Conservation (phyloP, 805 yeast genomes). For the Zygosaccharomyces bisporus region DNA sequence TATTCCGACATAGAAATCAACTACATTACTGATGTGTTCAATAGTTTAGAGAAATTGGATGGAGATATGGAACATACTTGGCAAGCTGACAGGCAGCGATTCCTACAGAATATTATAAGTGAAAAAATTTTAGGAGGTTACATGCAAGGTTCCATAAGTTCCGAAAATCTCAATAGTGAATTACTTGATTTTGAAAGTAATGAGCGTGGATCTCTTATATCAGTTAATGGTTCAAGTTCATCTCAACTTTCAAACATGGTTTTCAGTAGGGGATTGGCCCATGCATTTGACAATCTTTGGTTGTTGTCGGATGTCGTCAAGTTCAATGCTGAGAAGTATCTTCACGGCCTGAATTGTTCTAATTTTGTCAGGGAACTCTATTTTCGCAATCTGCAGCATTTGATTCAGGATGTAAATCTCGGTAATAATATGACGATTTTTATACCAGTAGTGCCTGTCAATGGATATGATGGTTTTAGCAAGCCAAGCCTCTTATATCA, state of each 20-base stretch:
- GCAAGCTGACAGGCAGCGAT: slow-evolving; percentile 19
- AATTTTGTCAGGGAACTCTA: slow-evolving; percentile 66
- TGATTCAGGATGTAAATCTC: slow-evolving; percentile 51
- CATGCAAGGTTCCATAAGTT: slow-evolving; percentile 12
- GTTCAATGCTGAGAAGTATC: slow-evolving; percentile 54
- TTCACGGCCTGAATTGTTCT: slow-evolving; percentile 56
- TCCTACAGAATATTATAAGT: slow-evolving; percentile 36
- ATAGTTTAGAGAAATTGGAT: slow-evolving; percentile 12
- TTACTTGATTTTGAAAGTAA: slow-evolving; percentile 21
- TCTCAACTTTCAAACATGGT: slow-evolving; percentile 42
- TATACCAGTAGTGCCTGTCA: slow-evolving; percentile 42
- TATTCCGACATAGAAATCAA: slow-evolving; percentile 44
- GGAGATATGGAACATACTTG: slow-evolving; percentile 17
- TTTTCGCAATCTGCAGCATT: slow-evolving; percentile 50
- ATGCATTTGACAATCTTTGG: slow-evolving; percentile 41
- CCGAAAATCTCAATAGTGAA: slow-evolving; percentile 30
- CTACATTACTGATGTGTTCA: slow-evolving; percentile 38
- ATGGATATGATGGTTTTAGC: slow-evolving; percentile 34
- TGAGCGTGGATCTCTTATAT: slow-evolving; percentile 36
- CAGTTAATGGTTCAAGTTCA: slow-evolving; percentile 34
- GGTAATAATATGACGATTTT: slow-evolving; percentile 56
- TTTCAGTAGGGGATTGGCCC: slow-evolving; percentile 47
- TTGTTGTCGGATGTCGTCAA: slow-evolving; percentile 28
- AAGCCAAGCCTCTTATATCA: slow-evolving; percentile 55
- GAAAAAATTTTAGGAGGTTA: slow-evolving; percentile 47